phyloP scores from a whole-genome alignment of 768 basidiomycete genomes.

The Rhizopogon rudus region DNA sequence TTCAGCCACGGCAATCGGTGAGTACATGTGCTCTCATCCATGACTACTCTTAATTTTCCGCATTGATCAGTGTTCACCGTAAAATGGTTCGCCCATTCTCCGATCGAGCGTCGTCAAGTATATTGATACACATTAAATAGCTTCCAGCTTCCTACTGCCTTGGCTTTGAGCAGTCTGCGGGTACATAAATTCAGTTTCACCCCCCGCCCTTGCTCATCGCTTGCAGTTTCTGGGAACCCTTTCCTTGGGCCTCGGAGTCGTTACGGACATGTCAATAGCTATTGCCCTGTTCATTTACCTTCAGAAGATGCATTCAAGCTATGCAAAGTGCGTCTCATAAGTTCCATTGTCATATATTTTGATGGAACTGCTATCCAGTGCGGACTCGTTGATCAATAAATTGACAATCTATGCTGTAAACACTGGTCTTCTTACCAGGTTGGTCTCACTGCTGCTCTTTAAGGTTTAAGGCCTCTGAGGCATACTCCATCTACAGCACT shows the following conservation, averaged over 20 bases:
- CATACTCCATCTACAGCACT: slow-evolving; percentile 10
- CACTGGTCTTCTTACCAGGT: slow-evolving; percentile 63
- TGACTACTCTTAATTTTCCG: neutral
- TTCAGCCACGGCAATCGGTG: slow-evolving; percentile 37
- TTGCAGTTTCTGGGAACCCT: slow-evolving; percentile 40
- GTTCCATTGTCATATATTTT: neutral
- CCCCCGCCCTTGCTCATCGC: neutral
- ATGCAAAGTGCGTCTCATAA: slow-evolving; percentile 31
- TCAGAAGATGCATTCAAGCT: slow-evolving; percentile 46
- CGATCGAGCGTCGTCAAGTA: neutral
- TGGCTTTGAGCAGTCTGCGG: slow-evolving; percentile 39
- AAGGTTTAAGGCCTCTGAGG: neutral
- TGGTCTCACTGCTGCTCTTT: neutral
- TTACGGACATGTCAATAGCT: slow-evolving; percentile 50
- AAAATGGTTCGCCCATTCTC: slow-evolving; percentile 31
- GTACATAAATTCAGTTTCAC: slow-evolving; percentile 23
- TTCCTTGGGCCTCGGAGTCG: slow-evolving; percentile 44
- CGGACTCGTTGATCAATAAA: slow-evolving; percentile 51
- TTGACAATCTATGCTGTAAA: slow-evolving; percentile 59
- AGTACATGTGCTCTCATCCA: slow-evolving; percentile 5
- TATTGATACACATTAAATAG: slow-evolving; percentile 17
- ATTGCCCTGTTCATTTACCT: slow-evolving; percentile 49
- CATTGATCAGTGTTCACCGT: slow-evolving; percentile 36
- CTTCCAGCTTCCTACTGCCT: slow-evolving; percentile 37
- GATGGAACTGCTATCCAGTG: slow-evolving; percentile 26